Percentiles rank a stretch among this genome's conserved stretches.
Conservation (phyloP, 1,139 yeast genomes). For the Blastobotrys capitulatus region DNA sequence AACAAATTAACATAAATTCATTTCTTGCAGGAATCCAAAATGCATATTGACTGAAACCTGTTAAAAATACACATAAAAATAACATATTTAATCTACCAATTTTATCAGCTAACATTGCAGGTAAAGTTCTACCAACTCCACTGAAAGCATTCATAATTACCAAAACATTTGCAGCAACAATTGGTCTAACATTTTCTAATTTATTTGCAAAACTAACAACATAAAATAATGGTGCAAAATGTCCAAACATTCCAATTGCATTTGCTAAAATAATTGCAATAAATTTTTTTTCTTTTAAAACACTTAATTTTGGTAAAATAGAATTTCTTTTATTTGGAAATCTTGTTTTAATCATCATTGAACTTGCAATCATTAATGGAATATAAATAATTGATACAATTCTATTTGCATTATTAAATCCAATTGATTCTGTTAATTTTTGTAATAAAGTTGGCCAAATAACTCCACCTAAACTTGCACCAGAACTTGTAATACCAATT, state of each 20-base stretch:
- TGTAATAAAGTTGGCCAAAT: conserved; percentile 57
- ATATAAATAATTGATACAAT: conserved; percentile 33
- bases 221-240: conserved; percentile 45
- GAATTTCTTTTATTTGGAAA: conserved; percentile 16
- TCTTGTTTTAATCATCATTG: conserved; percentile 31
- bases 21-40: conserved; percentile 33
- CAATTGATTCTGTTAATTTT: conserved; percentile 44
- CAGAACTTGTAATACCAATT: conserved; percentile 55
- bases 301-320: conserved; percentile 17
- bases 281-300: not conserved
- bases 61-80: conserved; percentile 28
- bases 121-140: conserved; percentile 51
- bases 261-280: conserved; percentile 20
- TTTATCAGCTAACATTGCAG: conserved; percentile 50
- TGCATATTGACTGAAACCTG: conserved; percentile 30
- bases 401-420: conserved; percentile 56
- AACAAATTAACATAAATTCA: conserved; percentile 38
- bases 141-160: conserved; percentile 56
- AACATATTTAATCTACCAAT: conserved; percentile 52
- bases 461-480: conserved; percentile 65
- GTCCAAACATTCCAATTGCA: conserved; percentile 36
- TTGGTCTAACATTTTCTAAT: conserved; percentile 47
- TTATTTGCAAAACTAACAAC: conserved; percentile 52
- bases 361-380: conserved; percentile 37
- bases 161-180: conserved; percentile 36